Evolutionary conservation across 2,329 filamentous ascomycete species (phyloP), one percentile per base, ranked within the genome.

Genomic region (Trichoderma koningiopsis): DNA sequence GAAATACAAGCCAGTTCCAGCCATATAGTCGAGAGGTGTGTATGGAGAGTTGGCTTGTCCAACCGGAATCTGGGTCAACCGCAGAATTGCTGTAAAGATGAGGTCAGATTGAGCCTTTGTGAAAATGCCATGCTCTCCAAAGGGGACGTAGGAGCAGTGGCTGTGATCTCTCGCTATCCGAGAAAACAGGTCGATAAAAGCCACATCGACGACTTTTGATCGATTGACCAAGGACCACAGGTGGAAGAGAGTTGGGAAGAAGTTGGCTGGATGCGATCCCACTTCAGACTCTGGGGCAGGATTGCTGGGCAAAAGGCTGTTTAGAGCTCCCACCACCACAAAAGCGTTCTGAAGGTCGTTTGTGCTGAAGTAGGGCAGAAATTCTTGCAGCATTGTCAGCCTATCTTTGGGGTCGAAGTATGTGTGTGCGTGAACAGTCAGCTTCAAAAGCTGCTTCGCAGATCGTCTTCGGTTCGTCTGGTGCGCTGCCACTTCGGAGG

Each of bases 41-140:
- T 99, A 99, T 0, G 96, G 93, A 1, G 95, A 97, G 57, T 92
- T 96, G 3, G 96, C 92, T 81, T 99, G 96, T 3, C 96, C 95
- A 14, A 99, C 96, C 2, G 96, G 96, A 67, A 99, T 99, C 77
- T 98, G 95, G 16, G 97, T 90, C 67, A 99, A 80, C 60, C 96
- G 88, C 68, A 99, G 82, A 69, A 97, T 89, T 11, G 96, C 91
- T 0, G 96, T 98, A 79, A 97, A 98, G 74, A 99, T 92, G 69
- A 96, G 85, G 70, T 95, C 91, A 0, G 94, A 96, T 80, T 99
- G 96, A 73, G 97, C 94, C 72, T 90, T 89, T 0, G 93, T 96
- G 80, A 96, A 98, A 72, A 99, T 92, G 73, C 96, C 96, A 81
- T 94, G 91, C 73, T 94, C 89, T 2, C 89, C 89, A 77, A 97